Conservation (phyloP, 768 basidiomycete species). For the Tulasnella sp. region DNA sequence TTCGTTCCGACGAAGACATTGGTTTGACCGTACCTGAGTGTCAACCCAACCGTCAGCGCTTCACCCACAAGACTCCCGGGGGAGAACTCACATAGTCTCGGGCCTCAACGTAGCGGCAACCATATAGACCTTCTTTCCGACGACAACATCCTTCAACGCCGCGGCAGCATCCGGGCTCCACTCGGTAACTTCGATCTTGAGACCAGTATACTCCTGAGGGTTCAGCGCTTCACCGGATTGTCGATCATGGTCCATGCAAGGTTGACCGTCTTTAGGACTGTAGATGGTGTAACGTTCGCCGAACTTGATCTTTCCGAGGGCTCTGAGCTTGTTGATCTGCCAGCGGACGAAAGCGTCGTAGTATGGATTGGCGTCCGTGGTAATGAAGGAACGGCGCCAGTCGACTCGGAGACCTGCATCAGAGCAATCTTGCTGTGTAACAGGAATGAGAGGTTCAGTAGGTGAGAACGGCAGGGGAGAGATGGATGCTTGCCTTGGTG, state of each 20-base stretch:
- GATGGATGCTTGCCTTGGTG: constrained; percentile 62
- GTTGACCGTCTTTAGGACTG: constrained; percentile 97
- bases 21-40: constrained; percentile 89
- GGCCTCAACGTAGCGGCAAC: constrained; percentile 96
- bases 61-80: neutral
- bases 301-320: constrained; percentile 92
- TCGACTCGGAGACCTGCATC: constrained; percentile 94
- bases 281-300: constrained; percentile 98
- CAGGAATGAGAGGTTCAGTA: neutral
- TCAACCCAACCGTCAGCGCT: constrained; percentile 20
- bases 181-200: constrained; percentile 91
- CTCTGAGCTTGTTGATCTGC: constrained; percentile 93
- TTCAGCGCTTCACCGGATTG: constrained; percentile 91
- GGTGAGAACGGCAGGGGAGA: neutral
- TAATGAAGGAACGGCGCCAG: constrained; percentile 94
- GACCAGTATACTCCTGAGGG: constrained; percentile 91
- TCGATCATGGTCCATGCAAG: constrained; percentile 99
- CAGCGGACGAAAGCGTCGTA: constrained; percentile 97
- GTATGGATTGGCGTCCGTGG: constrained; percentile 95
- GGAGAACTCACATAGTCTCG: constrained; percentile 80
- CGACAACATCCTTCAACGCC: constrained; percentile 66
- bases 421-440: constrained; percentile 66
- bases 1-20: too few relatives aligned
- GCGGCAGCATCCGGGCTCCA: constrained; percentile 75
- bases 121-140: constrained; percentile 80